phyloP scores from a whole-genome alignment of 2,329 filamentous ascomycete species.

The Neurospora crassa region DNA sequence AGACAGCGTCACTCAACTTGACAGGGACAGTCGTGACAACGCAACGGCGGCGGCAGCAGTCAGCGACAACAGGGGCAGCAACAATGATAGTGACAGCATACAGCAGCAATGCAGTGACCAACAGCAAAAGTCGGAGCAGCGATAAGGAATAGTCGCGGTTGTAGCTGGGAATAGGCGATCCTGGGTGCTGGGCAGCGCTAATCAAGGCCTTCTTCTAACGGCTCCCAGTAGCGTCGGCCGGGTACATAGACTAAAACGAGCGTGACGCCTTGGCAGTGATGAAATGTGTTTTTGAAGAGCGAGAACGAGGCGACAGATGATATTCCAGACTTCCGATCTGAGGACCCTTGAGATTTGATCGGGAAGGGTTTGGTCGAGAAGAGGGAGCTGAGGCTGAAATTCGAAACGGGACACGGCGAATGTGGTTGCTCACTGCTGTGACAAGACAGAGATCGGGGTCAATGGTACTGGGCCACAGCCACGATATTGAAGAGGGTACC shows the following conservation, averaged over 20 bases:
- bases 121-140: constrained; percentile 6
- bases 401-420: background rate
- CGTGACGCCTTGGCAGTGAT: constrained; percentile 10
- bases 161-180: background rate
- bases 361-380: background rate
- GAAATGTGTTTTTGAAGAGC: background rate
- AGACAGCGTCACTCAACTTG: background rate
- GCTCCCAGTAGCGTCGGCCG: constrained; percentile 1
- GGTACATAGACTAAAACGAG: constrained; percentile 9
- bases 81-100: constrained; percentile 4
- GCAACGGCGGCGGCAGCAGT: background rate
- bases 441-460: background rate
- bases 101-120: constrained; percentile 6
- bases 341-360: background rate
- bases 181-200: background rate
- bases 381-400: background rate
- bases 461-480: background rate
- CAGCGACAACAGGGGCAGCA: background rate
- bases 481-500: background rate
- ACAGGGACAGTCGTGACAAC: background rate
- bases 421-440: background rate
- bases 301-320: background rate
- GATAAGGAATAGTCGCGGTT: background rate
- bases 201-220: constrained; percentile 3
- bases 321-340: background rate